Conservation (phyloP, 192 early-diverging fungal species). For the Piromyces finnis region DNA sequence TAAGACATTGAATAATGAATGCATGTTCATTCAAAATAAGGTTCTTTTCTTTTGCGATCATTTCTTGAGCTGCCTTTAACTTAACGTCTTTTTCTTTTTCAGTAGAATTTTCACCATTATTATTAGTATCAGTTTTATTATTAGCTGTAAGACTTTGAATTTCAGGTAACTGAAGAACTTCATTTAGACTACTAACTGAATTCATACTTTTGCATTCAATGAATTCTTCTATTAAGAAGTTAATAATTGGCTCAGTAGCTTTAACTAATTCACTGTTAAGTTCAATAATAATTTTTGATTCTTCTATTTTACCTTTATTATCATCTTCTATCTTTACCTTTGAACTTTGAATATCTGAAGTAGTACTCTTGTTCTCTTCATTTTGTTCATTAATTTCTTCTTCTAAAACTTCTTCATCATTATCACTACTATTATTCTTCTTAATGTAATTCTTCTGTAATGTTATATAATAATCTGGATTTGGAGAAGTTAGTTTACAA, state of each 20-base stretch:
- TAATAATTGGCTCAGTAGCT: conserved; percentile 22
- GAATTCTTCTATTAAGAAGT: conserved; percentile 32
- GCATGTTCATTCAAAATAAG: conserved; percentile 25
- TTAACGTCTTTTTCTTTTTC: conserved; percentile 9
- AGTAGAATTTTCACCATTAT: neutral
- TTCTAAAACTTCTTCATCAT: neutral
- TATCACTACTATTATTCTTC: conserved; percentile 1
- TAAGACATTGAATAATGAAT: conserved; percentile 69
- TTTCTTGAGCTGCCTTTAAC: conserved; percentile 3
- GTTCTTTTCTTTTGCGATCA: conserved; percentile 2
- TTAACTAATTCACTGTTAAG: conserved; percentile 3
- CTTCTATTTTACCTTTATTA: neutral
- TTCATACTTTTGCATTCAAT: conserved; percentile 4
- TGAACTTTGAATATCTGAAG: neutral
- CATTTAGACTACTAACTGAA: neutral
- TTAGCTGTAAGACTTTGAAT: neutral
- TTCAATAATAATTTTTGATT: neutral
- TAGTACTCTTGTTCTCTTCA: neutral
- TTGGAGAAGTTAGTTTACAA: neutral
- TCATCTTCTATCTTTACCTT: neutral
- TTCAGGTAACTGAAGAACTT: neutral
- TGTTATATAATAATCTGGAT: neutral
- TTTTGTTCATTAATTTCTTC: neutral
- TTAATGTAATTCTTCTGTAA: conserved; percentile 11
- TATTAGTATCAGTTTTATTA: conserved; percentile 7